Evolutionary conservation across 2,329 filamentous ascomycete genomes (phyloP).

Genomic region (Monosporascus sp.): DNA sequence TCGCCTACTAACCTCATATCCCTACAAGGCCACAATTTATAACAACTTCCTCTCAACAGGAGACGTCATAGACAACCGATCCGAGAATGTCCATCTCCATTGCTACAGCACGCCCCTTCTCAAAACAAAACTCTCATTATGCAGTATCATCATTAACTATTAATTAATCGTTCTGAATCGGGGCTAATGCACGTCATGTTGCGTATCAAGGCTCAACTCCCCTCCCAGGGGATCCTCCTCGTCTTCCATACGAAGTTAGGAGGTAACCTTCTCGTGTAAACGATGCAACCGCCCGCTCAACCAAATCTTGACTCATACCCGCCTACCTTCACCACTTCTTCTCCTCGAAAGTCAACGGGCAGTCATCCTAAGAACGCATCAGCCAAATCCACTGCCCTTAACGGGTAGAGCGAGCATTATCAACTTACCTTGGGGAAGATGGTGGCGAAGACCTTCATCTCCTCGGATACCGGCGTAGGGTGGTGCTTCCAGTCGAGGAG

Average conservation of each 20-base stretch:
- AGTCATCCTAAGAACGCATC: conserved; percentile 63
- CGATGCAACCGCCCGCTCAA: not conserved
- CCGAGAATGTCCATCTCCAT: too few relatives aligned
- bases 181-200: too few relatives aligned
- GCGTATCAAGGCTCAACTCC: too few relatives aligned
- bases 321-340: conserved; percentile 38
- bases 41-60: too few relatives aligned
- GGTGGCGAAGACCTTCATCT: conserved; percentile 97
- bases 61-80: too few relatives aligned
- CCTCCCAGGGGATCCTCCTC: too few relatives aligned
- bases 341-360: conserved; percentile 67
- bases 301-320: not conserved
- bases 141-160: too few relatives aligned
- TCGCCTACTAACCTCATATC: too few relatives aligned
- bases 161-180: too few relatives aligned
- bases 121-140: too few relatives aligned
- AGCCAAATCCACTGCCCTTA: conserved; percentile 15
- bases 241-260: not conserved
- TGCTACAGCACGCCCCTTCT: too few relatives aligned
- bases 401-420: conserved; percentile 1
- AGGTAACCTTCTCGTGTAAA: not conserved
- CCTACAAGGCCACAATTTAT: too few relatives aligned
- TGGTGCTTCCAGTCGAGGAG: conserved; percentile 87
- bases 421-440: conserved; percentile 87
- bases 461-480: conserved; percentile 75